Evolutionary conservation across 495 filamentous ascomycete species (phyloP).

Genomic region (Wilcoxina mikolae): DNA sequence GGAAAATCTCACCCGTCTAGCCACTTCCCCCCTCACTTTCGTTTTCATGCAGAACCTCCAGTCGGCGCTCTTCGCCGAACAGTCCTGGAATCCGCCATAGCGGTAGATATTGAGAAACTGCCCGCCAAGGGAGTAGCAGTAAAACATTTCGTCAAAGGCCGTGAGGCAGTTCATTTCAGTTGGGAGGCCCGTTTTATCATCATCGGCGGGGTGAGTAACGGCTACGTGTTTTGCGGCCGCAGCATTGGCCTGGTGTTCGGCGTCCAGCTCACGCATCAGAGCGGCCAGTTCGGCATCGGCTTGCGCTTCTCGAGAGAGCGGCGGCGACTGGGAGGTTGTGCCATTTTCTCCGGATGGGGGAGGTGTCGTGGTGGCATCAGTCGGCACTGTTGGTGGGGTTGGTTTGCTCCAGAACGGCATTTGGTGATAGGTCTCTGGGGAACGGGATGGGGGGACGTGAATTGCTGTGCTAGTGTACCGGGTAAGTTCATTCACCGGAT

Average conservation of each 20-base stretch:
- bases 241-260: slow-evolving; percentile 25
- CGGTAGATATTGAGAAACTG: slow-evolving; percentile 82
- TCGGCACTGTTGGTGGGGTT: background rate
- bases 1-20: slow-evolving; percentile 13
- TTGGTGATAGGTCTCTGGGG: too few species aligned
- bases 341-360: slow-evolving; percentile 1
- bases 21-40: slow-evolving; percentile 33
- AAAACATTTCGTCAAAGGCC: slow-evolving; percentile 86
- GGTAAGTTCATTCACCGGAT: too few species aligned
- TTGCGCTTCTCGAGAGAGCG: slow-evolving; percentile 41
- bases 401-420: slow-evolving; percentile 8
- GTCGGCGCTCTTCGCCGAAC: slow-evolving; percentile 67
- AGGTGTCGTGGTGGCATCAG: background rate
- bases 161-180: slow-evolving; percentile 72
- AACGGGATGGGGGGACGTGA: too few species aligned
- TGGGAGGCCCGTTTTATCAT: slow-evolving; percentile 49
- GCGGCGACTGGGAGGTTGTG: slow-evolving; percentile 28
- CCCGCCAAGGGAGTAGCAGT: slow-evolving; percentile 84
- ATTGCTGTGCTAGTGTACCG: too few species aligned
- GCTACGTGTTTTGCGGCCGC: slow-evolving; percentile 23
- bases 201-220: slow-evolving; percentile 13
- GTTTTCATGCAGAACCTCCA: slow-evolving; percentile 95
- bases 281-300: slow-evolving; percentile 48
- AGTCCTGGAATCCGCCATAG: slow-evolving; percentile 55
- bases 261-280: slow-evolving; percentile 40